These are phyloP conservation scores for Penicillium riverlandense DNA, from an alignment of 495 filamentous ascomycete genomes.

Conservation along the genomic window DNA sequence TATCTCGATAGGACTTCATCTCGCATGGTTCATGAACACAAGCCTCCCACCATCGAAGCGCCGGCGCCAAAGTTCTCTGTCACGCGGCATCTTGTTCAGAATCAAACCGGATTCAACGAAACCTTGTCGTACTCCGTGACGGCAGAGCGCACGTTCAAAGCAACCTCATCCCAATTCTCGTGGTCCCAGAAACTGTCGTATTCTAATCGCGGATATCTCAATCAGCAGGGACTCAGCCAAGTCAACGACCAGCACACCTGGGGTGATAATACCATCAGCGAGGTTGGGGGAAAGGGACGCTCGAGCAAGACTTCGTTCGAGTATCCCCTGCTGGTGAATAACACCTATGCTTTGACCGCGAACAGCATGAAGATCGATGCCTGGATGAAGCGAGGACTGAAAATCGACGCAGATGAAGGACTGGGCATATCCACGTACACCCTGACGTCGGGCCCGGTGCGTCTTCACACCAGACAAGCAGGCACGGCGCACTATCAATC, in stretches of 20 bases:
- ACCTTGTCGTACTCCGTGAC: conserved; percentile 53
- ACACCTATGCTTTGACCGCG: conserved; percentile 36
- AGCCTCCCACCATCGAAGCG: conserved; percentile 19
- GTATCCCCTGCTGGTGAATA: conserved; percentile 59
- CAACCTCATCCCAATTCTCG: conserved; percentile 37
- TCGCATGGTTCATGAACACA: background rate
- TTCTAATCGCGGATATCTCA: conserved; percentile 51
- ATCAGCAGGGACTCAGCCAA: conserved; percentile 53
- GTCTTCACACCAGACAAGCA: conserved; percentile 21
- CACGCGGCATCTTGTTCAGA: conserved; percentile 31
- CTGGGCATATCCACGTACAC: conserved; percentile 49
- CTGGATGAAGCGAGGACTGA: conserved; percentile 51
- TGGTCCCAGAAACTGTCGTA: conserved; percentile 62
- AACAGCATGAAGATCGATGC: conserved; percentile 56
- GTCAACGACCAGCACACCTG: conserved; percentile 52
- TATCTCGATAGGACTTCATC: conserved; percentile 48
- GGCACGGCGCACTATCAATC: conserved; percentile 21
- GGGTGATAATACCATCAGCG: conserved; percentile 47
- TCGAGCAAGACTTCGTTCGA: conserved; percentile 39
- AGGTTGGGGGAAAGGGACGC: conserved; percentile 11
- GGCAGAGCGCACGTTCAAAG: conserved; percentile 49
- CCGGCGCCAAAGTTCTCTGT: conserved; percentile 36
- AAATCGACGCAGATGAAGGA: conserved; percentile 33
- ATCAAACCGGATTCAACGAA: conserved; percentile 48
- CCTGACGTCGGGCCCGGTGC: conserved; percentile 21